Base-by-base conservation (phyloP, 2,329 filamentous ascomycete species). In the Lecanicillium sp. region DNA sequence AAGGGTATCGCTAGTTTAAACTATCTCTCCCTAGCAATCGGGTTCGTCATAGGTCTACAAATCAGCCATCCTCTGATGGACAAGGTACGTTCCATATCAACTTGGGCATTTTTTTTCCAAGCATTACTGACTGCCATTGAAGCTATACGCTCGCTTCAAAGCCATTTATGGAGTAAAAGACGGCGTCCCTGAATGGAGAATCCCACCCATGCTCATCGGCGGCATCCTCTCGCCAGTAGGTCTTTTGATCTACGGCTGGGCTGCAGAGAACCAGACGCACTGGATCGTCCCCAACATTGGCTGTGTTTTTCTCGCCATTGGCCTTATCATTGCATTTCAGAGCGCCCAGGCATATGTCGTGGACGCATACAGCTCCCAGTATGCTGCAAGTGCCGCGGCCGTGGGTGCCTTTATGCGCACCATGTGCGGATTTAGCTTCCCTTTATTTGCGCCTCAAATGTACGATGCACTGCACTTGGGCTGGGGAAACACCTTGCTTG, bases 271-370 rank as follows among this genome's bases (percentile, higher is more conserved):
- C 4, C 45, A 55, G 3, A 45, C 59, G 1, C 66, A 72, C 49
- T 75, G 69, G 68, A 63, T 70, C 18, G 56, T 77, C 5, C 75
- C 75, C 0, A 76, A 80, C 42, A 62, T 80, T 27, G 78, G 76
- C 2, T 71, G 72, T 7, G 57, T 48, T 0, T 51, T 62, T 1
- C 56, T 64, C 14, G 47, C 73, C 0, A 56, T 67, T 1, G 75
- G 75, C 0, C 67, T 74, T 38, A 71, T 78, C 33, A 62, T 73
- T 1, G 62, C 67, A 0, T 81, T 78, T 44, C 72, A 74, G 52
- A 71, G 72, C 17, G 67, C 72, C 25, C 70, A 75, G 45, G 73
- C 73, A 0, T 80, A 80, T 40, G 62, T 78, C 3, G 67, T 77
- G 9, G 75, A 79, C 33, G 72, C 70, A 5, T 63, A 62, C 41